These are phyloP conservation scores for Microdochium paspali DNA, from an alignment of 2,329 filamentous ascomycete genomes.

Conservation along the genomic window DNA sequence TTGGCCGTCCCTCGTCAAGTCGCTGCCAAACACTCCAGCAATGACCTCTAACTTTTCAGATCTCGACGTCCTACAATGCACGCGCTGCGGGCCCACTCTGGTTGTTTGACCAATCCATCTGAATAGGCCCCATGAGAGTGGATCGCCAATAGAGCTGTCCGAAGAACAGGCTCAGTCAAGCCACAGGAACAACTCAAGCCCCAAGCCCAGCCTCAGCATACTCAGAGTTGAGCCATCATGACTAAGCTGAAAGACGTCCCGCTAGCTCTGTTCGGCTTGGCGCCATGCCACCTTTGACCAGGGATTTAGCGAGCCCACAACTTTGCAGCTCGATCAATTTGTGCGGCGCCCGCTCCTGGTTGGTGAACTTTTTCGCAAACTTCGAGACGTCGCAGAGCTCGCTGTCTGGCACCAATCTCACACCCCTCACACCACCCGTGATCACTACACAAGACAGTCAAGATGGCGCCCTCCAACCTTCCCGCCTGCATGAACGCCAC, in stretches of 20 bases:
- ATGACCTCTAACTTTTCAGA: neutral
- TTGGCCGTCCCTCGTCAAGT: neutral
- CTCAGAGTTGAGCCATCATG: no score
- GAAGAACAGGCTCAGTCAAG: neutral
- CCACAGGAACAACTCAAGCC: no score
- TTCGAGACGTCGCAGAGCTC: constrained; percentile 9
- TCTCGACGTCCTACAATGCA: neutral
- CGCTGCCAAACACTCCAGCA: constrained; percentile 2
- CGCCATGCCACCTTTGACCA: neutral
- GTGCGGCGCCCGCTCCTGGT: neutral
- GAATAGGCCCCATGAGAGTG: neutral
- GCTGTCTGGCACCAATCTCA: constrained; percentile 15
- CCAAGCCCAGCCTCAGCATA: no score
- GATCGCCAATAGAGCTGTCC: neutral
- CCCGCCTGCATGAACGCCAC: constrained; percentile 95
- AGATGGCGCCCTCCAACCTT: constrained; percentile 92
- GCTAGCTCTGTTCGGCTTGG: neutral
- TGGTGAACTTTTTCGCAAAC: neutral
- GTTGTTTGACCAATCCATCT: neutral
- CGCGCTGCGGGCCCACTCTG: neutral
- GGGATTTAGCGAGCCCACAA: neutral
- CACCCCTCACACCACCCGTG: constrained; percentile 18
- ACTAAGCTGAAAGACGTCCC: neutral
- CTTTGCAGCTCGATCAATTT: neutral
- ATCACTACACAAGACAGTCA: constrained; percentile 38